Percentiles rank a stretch among this genome's conserved stretches.
These are phyloP conservation scores for Thinopyrum elongatum DNA, from an alignment of 176 grass and related monocot genomes.

Conservation along the genomic window DNA sequence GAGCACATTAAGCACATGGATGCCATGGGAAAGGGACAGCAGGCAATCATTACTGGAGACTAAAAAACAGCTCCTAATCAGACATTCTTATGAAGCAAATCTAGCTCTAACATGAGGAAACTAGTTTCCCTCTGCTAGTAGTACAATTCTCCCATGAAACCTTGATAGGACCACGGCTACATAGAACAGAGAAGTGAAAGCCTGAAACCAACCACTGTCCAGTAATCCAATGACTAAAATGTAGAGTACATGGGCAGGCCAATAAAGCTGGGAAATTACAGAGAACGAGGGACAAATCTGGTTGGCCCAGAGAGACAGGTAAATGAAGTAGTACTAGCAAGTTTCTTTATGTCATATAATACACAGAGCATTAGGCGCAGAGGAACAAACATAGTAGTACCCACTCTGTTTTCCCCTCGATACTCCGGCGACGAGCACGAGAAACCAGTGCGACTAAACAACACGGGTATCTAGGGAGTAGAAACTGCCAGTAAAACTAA, in stretches of 20 bases:
- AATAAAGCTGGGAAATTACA: not conserved
- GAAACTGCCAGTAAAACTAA: not conserved
- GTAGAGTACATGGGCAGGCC: not conserved
- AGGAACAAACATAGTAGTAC: not conserved
- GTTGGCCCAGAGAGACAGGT: not conserved
- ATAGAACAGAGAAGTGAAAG: not conserved
- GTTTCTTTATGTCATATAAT: not conserved
- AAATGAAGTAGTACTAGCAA: not conserved
- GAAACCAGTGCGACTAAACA: not conserved
- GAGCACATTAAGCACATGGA: conserved; percentile 1
- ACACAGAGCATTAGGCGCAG: not conserved
- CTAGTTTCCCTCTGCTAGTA: not conserved
- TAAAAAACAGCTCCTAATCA: not conserved
- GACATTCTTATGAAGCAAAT: not conserved
- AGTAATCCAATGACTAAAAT: not conserved
- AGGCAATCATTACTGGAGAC: not conserved
- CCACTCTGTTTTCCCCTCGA: not conserved
- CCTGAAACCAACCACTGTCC: not conserved
- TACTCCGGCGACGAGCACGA: not conserved
- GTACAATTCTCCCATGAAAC: not conserved
- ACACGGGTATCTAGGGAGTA: not conserved
- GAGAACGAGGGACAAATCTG: not conserved
- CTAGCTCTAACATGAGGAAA: not conserved
- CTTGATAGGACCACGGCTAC: not conserved
- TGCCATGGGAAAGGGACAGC: not conserved